phyloP scores from a whole-genome alignment of 129 eudicot species.

The Pseudognaphalium luteoalbum region DNA sequence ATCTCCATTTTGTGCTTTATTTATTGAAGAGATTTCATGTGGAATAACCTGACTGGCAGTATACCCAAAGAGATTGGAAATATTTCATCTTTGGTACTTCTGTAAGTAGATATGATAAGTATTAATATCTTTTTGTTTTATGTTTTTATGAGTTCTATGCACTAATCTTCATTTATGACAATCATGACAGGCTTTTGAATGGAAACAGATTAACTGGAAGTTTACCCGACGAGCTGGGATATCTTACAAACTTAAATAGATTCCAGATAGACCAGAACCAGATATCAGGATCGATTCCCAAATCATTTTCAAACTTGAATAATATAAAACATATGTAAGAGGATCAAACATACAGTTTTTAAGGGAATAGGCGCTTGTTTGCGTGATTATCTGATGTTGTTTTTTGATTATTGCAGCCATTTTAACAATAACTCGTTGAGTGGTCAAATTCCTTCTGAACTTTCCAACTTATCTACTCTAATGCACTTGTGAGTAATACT shows the following conservation, averaged over 20 bases:
- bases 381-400: constrained; percentile 11
- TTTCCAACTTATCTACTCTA: constrained; percentile 50
- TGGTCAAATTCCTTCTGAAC: constrained; percentile 75
- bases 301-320: constrained; percentile 61
- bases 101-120: constrained; percentile 47
- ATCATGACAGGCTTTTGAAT: constrained; percentile 72
- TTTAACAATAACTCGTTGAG: constrained; percentile 80
- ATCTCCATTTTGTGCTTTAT: constrained; percentile 13
- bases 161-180: constrained; percentile 2
- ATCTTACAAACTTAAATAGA: constrained; percentile 53
- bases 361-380: background rate
- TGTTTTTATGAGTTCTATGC: background rate
- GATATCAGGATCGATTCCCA: constrained; percentile 76
- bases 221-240: constrained; percentile 77
- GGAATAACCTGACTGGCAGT: constrained; percentile 69
- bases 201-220: constrained; percentile 71
- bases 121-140: background rate
- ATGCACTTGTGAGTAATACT: constrained; percentile 63
- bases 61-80: constrained; percentile 81
- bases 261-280: constrained; percentile 77
- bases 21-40: constrained; percentile 71
- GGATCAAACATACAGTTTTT: background rate
- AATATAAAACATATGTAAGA: constrained; percentile 71
- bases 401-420: constrained; percentile 59
- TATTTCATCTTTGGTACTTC: constrained; percentile 54